Evolutionary conservation across 75 land plant genomes (phyloP).

Genomic region (Pinus tabuliformis): DNA sequence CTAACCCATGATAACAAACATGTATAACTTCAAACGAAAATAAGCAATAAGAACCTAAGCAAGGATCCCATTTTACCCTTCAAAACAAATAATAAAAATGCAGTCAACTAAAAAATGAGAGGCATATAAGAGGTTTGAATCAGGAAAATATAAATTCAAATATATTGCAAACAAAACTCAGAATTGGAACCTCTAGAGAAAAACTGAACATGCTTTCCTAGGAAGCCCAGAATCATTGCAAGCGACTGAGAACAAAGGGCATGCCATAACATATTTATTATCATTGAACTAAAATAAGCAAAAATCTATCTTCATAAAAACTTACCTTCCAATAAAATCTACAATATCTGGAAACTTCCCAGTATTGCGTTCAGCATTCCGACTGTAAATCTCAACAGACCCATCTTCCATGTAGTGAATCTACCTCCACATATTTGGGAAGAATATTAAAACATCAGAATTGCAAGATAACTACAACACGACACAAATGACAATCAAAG

Average conservation of each 20-base stretch:
- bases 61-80: neutral
- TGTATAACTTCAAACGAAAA: too few species aligned
- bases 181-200: neutral
- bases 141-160: neutral
- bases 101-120: neutral
- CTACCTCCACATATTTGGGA: conserved; percentile 28
- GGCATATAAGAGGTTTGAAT: neutral
- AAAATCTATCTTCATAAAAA: neutral
- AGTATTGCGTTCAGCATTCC: conserved; percentile 96
- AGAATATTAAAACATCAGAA: neutral
- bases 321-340: conserved; percentile 52
- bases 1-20: too few species aligned
- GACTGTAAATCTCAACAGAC: conserved; percentile 86
- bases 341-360: conserved; percentile 95
- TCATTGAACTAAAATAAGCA: too few species aligned
- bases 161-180: neutral
- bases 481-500: neutral
- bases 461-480: neutral
- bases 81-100: neutral
- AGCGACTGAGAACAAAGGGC: neutral
- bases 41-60: too few species aligned
- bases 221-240: neutral
- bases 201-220: neutral
- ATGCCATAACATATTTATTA: too few species aligned
- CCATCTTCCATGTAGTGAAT: conserved; percentile 94